phyloP scores from a whole-genome alignment of 768 basidiomycete species.

The Pleurotus salmoneostramineus region DNA sequence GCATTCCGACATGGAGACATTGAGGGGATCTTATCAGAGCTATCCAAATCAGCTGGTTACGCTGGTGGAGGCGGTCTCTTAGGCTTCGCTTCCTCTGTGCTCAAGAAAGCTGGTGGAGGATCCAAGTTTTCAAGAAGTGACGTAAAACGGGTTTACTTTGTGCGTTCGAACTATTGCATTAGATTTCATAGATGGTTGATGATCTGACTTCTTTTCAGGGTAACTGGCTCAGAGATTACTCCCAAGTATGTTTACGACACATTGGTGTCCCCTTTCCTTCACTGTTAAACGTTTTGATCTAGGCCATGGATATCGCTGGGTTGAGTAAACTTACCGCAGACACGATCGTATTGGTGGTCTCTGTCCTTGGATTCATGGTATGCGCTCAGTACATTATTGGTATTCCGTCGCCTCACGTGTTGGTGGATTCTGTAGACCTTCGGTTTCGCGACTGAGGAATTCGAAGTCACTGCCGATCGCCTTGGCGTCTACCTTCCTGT shows the following conservation, averaged over 20 bases:
- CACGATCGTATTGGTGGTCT: slow-evolving; percentile 57
- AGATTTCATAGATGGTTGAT: too few species aligned
- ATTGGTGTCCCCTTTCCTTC: background rate
- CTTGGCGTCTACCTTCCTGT: slow-evolving; percentile 76
- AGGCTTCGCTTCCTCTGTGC: slow-evolving; percentile 42
- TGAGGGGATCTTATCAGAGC: slow-evolving; percentile 59
- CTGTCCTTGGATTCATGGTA: slow-evolving; percentile 58
- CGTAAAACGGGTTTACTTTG: slow-evolving; percentile 66
- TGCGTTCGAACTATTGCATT: too few species aligned
- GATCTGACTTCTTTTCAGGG: too few species aligned
- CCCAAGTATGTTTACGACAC: slow-evolving; percentile 34
- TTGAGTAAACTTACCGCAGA: slow-evolving; percentile 61
- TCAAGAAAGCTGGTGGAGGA: slow-evolving; percentile 42
- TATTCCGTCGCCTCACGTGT: too few species aligned
- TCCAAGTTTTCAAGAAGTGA: slow-evolving; percentile 62
- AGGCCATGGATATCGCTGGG: slow-evolving; percentile 73
- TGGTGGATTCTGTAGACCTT: slow-evolving; percentile 43
- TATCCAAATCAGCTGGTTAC: slow-evolving; percentile 52
- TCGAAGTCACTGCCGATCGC: slow-evolving; percentile 67
- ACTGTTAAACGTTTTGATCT: background rate
- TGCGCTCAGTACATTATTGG: too few species aligned
- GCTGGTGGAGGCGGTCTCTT: slow-evolving; percentile 46
- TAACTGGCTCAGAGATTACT: slow-evolving; percentile 72
- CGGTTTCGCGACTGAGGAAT: slow-evolving; percentile 62
- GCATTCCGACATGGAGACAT: slow-evolving; percentile 79